phyloP scores from a whole-genome alignment of 306 rosid genomes.

The Ammopiptanthus mongolicus region DNA sequence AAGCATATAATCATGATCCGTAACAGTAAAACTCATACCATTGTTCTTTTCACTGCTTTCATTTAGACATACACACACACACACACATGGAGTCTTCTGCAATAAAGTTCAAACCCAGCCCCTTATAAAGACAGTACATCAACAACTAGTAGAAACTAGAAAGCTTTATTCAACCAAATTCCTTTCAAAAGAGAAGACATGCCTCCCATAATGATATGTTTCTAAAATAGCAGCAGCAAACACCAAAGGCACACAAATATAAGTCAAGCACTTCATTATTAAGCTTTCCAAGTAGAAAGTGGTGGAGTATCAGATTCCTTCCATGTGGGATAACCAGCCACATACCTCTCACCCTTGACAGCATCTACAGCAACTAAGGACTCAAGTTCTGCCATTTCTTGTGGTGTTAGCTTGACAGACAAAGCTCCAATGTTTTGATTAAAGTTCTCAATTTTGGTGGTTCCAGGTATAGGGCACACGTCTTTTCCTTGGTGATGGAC shows the following conservation, averaged over 20 bases:
- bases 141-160: background rate
- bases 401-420: slow-evolving; percentile 39
- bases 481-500: slow-evolving; percentile 48
- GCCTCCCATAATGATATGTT: background rate
- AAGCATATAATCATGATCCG: background rate
- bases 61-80: background rate
- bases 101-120: background rate
- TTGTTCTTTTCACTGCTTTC: background rate
- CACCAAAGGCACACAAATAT: background rate
- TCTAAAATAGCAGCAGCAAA: background rate
- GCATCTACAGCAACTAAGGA: slow-evolving; percentile 39
- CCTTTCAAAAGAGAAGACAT: background rate
- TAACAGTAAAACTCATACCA: background rate
- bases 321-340: slow-evolving; percentile 10
- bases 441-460: slow-evolving; percentile 48
- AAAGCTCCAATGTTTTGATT: slow-evolving; percentile 46
- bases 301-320: slow-evolving; percentile 49
- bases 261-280: background rate
- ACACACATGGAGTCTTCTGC: background rate
- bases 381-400: slow-evolving; percentile 54
- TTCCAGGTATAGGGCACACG: slow-evolving; percentile 56
- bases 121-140: background rate
- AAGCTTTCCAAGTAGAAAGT: slow-evolving; percentile 43
- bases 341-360: slow-evolving; percentile 44
- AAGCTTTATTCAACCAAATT: background rate